Percentiles rank a stretch among this genome's conserved stretches.
Conservation (phyloP, 768 basidiomycete species). For the Lentinus tigrinus region DNA sequence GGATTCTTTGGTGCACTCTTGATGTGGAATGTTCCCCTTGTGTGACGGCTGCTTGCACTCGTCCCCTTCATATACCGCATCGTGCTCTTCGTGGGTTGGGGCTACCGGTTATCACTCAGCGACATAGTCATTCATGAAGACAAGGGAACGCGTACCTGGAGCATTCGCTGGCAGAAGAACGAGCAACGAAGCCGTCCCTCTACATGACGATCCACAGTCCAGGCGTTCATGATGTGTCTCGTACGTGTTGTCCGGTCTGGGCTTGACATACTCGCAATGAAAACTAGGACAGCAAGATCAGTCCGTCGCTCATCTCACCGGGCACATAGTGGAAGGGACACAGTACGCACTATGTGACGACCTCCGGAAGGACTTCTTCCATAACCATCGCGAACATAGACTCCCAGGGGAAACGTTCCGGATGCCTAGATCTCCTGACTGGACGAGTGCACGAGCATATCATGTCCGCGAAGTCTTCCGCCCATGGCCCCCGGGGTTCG, state of each 20-base stretch:
- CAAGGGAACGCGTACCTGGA: neutral
- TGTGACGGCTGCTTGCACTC: too few species aligned
- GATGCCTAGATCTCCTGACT: neutral
- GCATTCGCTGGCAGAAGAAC: neutral
- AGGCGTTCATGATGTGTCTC: neutral
- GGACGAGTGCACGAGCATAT: neutral
- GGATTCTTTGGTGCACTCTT: too few species aligned
- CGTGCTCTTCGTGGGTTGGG: neutral
- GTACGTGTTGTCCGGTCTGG: neutral
- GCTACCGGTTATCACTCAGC: neutral
- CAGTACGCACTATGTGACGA: neutral
- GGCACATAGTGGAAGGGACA: too few species aligned
- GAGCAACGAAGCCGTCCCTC: neutral
- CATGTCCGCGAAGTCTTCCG: neutral
- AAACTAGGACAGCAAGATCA: neutral
- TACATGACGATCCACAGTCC: neutral
- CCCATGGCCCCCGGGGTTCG: too few species aligned
- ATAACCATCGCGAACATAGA: neutral
- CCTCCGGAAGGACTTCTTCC: neutral
- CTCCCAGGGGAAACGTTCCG: neutral
- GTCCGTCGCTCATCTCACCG: neutral
- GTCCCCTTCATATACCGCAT: too few species aligned
- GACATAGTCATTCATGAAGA: neutral
- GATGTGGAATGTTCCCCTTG: too few species aligned
- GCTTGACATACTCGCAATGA: neutral